Evolutionary conservation across 75 land plant genomes (phyloP).

Genomic region (Pinus tabuliformis): DNA sequence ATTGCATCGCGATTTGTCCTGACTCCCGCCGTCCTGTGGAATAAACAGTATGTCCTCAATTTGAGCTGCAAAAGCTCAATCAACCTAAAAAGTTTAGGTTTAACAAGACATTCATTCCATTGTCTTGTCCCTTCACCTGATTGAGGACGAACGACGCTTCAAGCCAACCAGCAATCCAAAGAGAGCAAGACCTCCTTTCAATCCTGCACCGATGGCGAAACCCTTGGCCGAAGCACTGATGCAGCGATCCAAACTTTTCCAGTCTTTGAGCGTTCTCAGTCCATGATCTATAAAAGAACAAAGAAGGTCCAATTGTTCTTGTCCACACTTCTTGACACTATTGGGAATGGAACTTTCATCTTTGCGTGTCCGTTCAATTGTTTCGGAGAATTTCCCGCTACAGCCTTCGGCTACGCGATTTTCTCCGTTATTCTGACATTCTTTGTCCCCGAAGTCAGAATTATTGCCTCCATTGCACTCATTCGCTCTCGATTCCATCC

Average conservation of each 20-base stretch:
- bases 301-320: background rate
- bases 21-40: slow-evolving; percentile 32
- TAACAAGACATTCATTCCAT: background rate
- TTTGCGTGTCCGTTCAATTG: background rate
- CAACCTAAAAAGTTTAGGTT: background rate
- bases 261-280: slow-evolving; percentile 20
- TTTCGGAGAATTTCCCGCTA: background rate
- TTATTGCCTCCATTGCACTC: background rate
- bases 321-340: background rate
- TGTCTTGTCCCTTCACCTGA: slow-evolving; percentile 13
- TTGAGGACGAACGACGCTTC: slow-evolving; percentile 17
- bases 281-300: slow-evolving; percentile 1
- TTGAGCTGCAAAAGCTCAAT: background rate
- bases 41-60: background rate
- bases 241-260: slow-evolving; percentile 65
- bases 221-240: slow-evolving; percentile 75
- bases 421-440: background rate
- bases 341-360: background rate
- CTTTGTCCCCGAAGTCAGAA: background rate
- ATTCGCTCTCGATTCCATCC: background rate
- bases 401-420: background rate
- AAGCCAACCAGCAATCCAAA: slow-evolving; percentile 60
- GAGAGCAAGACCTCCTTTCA: slow-evolving; percentile 81
- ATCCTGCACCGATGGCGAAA: slow-evolving; percentile 79
- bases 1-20: slow-evolving; percentile 47